Evolutionary conservation across 768 basidiomycete species (phyloP).

Genomic region (Russula compacta): DNA sequence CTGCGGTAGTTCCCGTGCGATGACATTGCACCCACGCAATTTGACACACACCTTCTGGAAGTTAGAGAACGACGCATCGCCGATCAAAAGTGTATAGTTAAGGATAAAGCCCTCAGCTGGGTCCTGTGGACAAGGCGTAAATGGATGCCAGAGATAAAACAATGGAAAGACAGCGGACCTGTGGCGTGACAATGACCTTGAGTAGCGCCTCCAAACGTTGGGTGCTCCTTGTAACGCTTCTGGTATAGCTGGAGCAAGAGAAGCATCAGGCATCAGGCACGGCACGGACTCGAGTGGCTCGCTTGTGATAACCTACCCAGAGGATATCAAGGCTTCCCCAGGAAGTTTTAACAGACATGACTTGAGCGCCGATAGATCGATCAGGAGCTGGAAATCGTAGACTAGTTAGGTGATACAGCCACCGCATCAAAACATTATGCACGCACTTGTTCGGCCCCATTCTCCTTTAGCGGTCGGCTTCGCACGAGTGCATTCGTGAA

Average conservation of each 20-base stretch:
- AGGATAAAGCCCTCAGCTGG: slow-evolving; percentile 91
- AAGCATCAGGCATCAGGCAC: slow-evolving; percentile 9
- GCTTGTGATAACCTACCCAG: slow-evolving; percentile 36
- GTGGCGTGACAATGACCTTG: slow-evolving; percentile 92
- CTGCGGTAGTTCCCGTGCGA: background rate
- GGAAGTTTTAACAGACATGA: slow-evolving; percentile 76
- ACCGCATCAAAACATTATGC: slow-evolving; percentile 11
- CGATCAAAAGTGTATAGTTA: slow-evolving; percentile 91
- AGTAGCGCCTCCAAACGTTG: slow-evolving; percentile 82
- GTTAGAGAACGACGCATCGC: slow-evolving; percentile 91
- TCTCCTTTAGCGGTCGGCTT: slow-evolving; percentile 84
- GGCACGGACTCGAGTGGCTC: background rate
- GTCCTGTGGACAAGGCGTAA: slow-evolving; percentile 41
- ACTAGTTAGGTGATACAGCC: background rate
- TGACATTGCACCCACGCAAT: background rate
- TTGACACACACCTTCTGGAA: slow-evolving; percentile 81
- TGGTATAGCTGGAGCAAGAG: slow-evolving; percentile 53
- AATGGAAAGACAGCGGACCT: slow-evolving; percentile 39
- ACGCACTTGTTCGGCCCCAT: slow-evolving; percentile 94
- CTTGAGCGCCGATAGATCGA: slow-evolving; percentile 86
- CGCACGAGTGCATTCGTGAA: slow-evolving; percentile 87
- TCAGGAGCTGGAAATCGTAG: slow-evolving; percentile 50
- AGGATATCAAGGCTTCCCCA: slow-evolving; percentile 50
- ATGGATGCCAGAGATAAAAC: background rate
- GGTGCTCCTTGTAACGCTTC: slow-evolving; percentile 72